These are phyloP conservation scores for Adenanthera pavonina DNA, from an alignment of 306 rosid genomes.

Conservation along the genomic window DNA sequence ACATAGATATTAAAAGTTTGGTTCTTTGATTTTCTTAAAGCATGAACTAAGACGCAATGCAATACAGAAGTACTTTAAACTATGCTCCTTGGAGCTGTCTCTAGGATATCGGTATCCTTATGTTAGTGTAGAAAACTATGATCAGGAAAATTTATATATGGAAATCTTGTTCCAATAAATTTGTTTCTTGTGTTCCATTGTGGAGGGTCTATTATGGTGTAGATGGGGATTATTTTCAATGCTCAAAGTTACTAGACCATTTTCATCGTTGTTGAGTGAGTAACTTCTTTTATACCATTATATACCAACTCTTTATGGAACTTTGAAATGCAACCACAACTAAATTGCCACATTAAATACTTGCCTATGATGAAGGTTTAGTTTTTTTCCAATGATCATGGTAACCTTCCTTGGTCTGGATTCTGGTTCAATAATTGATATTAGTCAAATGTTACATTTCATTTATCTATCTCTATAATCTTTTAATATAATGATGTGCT, in stretches of 20 bases:
- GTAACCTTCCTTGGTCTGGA: conserved; percentile 19
- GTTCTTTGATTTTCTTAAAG: not conserved
- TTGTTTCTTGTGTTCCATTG: not conserved
- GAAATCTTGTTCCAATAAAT: not conserved
- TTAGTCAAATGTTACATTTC: conserved; percentile 8
- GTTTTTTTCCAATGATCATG: conserved; percentile 32
- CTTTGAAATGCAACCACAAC: not conserved
- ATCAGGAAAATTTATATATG: not conserved
- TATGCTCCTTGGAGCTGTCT: not conserved
- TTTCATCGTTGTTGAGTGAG: not conserved
- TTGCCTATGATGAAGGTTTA: conserved; percentile 19
- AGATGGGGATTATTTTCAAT: not conserved
- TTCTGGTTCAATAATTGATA: conserved; percentile 11
- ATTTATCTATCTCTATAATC: not conserved
- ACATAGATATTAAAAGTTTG: not conserved
- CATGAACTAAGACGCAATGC: not conserved
- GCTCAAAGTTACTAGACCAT: not conserved
- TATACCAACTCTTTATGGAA: not conserved
- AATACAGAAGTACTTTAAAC: not conserved
- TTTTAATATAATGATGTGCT: conserved; percentile 3
- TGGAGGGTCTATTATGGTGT: not conserved
- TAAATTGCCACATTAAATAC: conserved; percentile 2
- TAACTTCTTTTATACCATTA: not conserved
- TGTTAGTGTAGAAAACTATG: not conserved
- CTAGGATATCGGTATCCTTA: not conserved